Evolutionary conservation across 345 rosid species (phyloP).

Genomic region (Anacardium occidentale): DNA sequence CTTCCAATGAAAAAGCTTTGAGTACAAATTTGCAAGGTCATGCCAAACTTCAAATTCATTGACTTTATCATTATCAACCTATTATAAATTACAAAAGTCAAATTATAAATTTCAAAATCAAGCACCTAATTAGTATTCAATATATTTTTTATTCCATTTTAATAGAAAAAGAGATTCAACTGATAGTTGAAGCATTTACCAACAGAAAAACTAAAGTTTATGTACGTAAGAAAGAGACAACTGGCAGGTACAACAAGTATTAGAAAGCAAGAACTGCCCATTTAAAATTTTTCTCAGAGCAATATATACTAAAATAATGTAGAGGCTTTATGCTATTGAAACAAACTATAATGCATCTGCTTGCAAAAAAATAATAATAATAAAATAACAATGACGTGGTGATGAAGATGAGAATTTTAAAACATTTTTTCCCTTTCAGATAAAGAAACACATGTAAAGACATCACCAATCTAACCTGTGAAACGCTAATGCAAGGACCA

Average conservation of each 20-base stretch:
- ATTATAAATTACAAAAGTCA: conserved; percentile 10
- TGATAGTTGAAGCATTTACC: neutral
- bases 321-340: neutral
- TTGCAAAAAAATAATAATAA: neutral
- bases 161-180: neutral
- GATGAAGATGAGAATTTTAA: neutral
- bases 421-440: neutral
- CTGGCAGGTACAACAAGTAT: neutral
- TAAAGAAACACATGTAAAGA: conserved; percentile 6
- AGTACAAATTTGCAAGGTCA: conserved; percentile 80
- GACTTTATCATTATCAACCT: conserved; percentile 65
- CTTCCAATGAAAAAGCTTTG: conserved; percentile 82
- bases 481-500: conserved; percentile 54
- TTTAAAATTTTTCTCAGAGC: neutral
- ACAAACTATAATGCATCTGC: neutral
- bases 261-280: neutral
- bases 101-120: conserved; percentile 7
- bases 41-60: conserved; percentile 93
- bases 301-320: neutral
- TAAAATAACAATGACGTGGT: neutral
- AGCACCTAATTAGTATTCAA: neutral
- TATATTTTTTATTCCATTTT: neutral
- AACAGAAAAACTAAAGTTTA: neutral
- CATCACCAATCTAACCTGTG: conserved; percentile 51
- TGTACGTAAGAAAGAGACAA: neutral